These are phyloP conservation scores for Cylindrotheca fusiformis DNA, from an alignment of 108 stramenopile genomes.

Conservation along the genomic window DNA sequence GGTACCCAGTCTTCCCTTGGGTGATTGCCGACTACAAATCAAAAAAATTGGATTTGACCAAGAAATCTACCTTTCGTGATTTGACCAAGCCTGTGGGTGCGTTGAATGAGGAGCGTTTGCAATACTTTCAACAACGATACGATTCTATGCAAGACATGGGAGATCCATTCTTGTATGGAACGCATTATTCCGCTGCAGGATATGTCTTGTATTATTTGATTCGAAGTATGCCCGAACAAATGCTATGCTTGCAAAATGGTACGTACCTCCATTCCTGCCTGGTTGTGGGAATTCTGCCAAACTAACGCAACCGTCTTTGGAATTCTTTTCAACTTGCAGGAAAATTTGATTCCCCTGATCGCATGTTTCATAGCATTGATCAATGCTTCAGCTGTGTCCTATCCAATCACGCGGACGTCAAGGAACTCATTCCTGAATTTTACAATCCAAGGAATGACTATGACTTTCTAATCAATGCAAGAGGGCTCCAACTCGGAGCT, in stretches of 20 bases:
- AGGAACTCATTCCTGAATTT: slow-evolving; percentile 97
- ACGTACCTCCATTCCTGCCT: slow-evolving; percentile 8
- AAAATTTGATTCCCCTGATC: slow-evolving; percentile 96
- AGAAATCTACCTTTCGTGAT: slow-evolving; percentile 79
- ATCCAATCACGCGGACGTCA: slow-evolving; percentile 94
- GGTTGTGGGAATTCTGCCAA: not conserved
- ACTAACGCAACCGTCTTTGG: not conserved
- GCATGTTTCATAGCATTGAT: slow-evolving; percentile 86
- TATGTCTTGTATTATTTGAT: slow-evolving; percentile 98
- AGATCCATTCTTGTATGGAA: slow-evolving; percentile 92
- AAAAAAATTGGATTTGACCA: slow-evolving; percentile 61
- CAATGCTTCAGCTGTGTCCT: slow-evolving; percentile 79
- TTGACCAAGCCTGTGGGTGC: slow-evolving; percentile 97
- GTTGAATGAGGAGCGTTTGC: slow-evolving; percentile 82
- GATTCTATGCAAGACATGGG: slow-evolving; percentile 70
- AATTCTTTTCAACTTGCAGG: slow-evolving; percentile 39
- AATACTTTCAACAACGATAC: slow-evolving; percentile 83
- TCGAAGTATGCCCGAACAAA: slow-evolving; percentile 93
- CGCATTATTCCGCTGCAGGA: slow-evolving; percentile 96
- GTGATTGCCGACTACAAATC: slow-evolving; percentile 85
- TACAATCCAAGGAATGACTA: slow-evolving; percentile 74
- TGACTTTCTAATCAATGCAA: slow-evolving; percentile 90
- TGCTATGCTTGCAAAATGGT: slow-evolving; percentile 98
- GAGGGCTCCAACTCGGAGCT: slow-evolving; percentile 89
- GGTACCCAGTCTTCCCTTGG: slow-evolving; percentile 99